Evolutionary conservation across 1,284 basidiomycete species (phyloP).

Genomic region (Melampsora americana): DNA sequence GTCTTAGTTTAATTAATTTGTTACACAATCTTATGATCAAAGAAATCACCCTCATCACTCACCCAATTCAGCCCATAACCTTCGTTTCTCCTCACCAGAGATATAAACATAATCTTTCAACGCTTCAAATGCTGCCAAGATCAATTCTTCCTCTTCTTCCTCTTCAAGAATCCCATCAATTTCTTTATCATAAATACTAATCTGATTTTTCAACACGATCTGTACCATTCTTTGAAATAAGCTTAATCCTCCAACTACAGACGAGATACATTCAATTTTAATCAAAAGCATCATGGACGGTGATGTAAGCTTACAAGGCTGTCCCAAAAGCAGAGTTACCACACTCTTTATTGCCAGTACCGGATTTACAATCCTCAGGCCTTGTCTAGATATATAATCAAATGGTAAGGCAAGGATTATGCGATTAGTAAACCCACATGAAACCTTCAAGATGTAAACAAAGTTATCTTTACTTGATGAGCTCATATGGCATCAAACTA

Average conservation of each 20-base stretch:
- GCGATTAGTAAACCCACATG: too few species aligned
- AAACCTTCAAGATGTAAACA: neutral
- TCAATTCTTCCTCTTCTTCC: neutral
- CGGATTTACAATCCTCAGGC: conserved; percentile 41
- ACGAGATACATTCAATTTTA: neutral
- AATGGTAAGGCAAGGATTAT: neutral
- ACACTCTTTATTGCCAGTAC: conserved; percentile 32
- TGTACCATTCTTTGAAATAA: conserved; percentile 40
- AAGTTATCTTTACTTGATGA: conserved; percentile 30
- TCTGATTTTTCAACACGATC: conserved; percentile 30
- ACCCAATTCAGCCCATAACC: conserved; percentile 27
- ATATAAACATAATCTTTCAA: conserved; percentile 37
- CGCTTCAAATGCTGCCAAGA: conserved; percentile 10
- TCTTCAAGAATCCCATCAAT: conserved; percentile 18
- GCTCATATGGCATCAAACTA: conserved; percentile 38
- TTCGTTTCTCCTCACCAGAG: conserved; percentile 18
- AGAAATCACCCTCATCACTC: neutral
- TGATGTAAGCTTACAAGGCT: conserved; percentile 35
- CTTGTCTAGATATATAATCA: conserved; percentile 17
- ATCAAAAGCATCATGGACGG: neutral
- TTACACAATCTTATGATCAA: neutral
- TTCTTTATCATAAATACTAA: conserved; percentile 20
- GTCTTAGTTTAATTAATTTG: too few species aligned
- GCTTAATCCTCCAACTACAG: conserved; percentile 36
- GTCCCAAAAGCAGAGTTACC: conserved; percentile 32